Conservation (phyloP, 192 early-diverging fungal genomes). For the Backusella australiensis region DNA sequence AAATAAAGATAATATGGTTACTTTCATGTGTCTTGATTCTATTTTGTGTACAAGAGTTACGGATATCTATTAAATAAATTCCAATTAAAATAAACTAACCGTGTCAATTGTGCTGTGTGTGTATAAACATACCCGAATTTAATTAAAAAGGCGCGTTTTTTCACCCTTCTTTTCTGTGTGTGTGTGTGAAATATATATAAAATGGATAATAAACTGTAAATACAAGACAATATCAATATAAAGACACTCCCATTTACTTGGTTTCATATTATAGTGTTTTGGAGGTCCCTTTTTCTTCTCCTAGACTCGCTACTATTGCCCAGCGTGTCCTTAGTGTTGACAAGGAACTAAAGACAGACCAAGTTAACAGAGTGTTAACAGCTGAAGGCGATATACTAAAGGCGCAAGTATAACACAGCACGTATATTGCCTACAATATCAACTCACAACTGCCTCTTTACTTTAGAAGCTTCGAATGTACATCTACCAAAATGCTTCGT, state of each 20-base stretch:
- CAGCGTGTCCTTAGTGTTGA: conserved; percentile 40
- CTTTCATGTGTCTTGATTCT: background rate
- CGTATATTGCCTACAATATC: background rate
- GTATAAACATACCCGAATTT: too few relatives aligned
- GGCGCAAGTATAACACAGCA: conserved; percentile 32
- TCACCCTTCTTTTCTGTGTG: background rate
- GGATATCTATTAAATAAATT: conserved; percentile 7
- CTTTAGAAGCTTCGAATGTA: conserved; percentile 37
- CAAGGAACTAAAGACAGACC: conserved; percentile 43
- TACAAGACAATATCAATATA: too few relatives aligned
- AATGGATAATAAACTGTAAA: conserved; percentile 6
- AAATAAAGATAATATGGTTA: conserved; percentile 1
- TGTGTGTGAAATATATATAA: background rate
- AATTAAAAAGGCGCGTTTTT: background rate
- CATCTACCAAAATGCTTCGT: conserved; percentile 39
- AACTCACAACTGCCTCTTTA: background rate
- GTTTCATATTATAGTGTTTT: conserved; percentile 15
- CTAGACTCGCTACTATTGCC: conserved; percentile 41
- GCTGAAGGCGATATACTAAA: conserved; percentile 26
- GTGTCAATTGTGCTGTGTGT: background rate
- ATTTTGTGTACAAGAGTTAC: background rate
- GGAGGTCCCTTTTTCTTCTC: conserved; percentile 42
- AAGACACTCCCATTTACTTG: background rate
- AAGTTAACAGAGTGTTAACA: conserved; percentile 34
- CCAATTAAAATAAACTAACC: background rate